Evolutionary conservation across 192 early-diverging fungal genomes (phyloP).

Genomic region (Rhizophlyctis rosea): DNA sequence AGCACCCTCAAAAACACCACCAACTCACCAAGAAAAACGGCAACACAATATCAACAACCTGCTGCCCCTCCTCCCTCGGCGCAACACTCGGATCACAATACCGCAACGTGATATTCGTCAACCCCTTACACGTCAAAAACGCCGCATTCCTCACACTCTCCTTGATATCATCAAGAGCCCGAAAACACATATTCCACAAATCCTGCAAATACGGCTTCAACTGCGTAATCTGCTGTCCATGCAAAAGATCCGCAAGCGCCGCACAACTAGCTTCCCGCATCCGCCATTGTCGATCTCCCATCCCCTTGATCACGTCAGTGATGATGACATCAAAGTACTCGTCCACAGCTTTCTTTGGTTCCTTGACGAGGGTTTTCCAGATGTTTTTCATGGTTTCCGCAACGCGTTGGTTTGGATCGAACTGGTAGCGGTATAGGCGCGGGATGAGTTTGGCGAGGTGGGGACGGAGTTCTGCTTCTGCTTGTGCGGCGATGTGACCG

Average conservation of each 20-base stretch:
- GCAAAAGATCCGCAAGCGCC: conserved; percentile 72
- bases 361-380: conserved; percentile 68
- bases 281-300: conserved; percentile 83
- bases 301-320: conserved; percentile 69
- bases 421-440: conserved; percentile 83
- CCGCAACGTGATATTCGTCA: conserved; percentile 78
- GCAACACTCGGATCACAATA: conserved; percentile 76
- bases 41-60: conserved; percentile 77
- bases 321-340: conserved; percentile 79
- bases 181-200: conserved; percentile 88
- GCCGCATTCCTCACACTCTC: conserved; percentile 83
- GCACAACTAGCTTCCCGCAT: conserved; percentile 77
- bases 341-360: conserved; percentile 69
- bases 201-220: conserved; percentile 73
- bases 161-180: conserved; percentile 91
- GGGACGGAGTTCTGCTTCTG: conserved; percentile 77
- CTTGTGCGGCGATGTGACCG: conserved; percentile 67
- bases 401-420: conserved; percentile 86
- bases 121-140: conserved; percentile 71
- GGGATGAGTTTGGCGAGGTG: conserved; percentile 74
- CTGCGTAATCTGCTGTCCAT: conserved; percentile 64
- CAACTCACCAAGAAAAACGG: conserved; percentile 74
- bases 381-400: conserved; percentile 87
- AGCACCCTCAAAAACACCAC: not conserved
- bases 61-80: conserved; percentile 55